phyloP scores from a whole-genome alignment of 2,329 filamentous ascomycete species.

The Fusarium metavorans region DNA sequence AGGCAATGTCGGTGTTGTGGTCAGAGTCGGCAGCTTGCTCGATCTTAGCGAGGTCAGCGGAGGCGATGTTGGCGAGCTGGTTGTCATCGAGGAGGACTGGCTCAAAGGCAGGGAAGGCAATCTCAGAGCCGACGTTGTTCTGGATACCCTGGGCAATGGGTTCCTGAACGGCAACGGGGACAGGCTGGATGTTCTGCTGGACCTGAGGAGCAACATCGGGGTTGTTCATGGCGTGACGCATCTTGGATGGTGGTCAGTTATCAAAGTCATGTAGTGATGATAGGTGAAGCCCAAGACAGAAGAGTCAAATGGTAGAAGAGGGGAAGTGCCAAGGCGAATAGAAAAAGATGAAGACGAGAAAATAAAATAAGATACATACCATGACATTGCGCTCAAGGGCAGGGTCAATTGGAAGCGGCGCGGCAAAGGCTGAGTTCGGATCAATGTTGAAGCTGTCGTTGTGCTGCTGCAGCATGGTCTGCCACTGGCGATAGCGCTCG shows the following conservation, averaged over 20 bases:
- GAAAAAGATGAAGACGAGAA: neutral
- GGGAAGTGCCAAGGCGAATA: neutral
- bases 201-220: neutral
- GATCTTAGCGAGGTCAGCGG: neutral
- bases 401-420: neutral
- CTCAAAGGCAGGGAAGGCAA: too few species aligned
- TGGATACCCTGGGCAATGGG: neutral
- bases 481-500: too few species aligned
- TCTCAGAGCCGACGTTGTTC: neutral
- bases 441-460: too few species aligned
- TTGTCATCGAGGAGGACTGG: too few species aligned
- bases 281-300: neutral
- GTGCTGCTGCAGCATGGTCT: too few species aligned
- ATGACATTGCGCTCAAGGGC: neutral
- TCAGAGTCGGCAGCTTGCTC: neutral
- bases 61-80: neutral
- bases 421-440: too few species aligned
- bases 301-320: neutral
- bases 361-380: neutral
- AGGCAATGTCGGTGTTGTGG: neutral
- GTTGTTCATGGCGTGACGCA: neutral
- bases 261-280: neutral
- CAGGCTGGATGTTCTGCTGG: neutral
- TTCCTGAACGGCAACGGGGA: neutral
- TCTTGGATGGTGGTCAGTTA: neutral